These are phyloP conservation scores for Colletotrichum lindemuthianum DNA, from an alignment of 2,329 filamentous ascomycete genomes.

Conservation along the genomic window DNA sequence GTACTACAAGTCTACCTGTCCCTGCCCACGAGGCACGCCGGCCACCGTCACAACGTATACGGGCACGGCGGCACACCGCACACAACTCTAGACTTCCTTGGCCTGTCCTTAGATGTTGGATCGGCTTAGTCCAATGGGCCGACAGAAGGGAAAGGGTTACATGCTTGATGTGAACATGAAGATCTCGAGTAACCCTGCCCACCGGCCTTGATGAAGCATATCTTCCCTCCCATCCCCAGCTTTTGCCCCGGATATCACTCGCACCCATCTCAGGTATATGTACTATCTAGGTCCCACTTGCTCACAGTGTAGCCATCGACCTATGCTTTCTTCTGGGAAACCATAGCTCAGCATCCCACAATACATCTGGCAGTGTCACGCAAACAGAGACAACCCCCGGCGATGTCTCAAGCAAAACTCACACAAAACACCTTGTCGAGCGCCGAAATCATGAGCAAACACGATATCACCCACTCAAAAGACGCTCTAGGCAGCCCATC, in stretches of 20 bases:
- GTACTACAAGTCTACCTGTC: background rate
- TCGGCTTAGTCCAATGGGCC: conserved; percentile 20
- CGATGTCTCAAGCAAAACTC: background rate
- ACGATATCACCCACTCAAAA: conserved; percentile 49
- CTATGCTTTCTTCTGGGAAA: no score
- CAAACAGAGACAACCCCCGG: background rate
- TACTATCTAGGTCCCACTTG: conserved; percentile 29
- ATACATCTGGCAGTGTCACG: background rate
- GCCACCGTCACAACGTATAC: conserved; percentile 9
- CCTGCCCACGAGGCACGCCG: background rate
- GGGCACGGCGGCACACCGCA: conserved; percentile 9
- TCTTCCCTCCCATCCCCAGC: conserved; percentile 21
- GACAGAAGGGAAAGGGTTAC: conserved; percentile 23
- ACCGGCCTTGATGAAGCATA: conserved; percentile 21
- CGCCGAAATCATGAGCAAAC: conserved; percentile 49
- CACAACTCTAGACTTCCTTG: conserved; percentile 24
- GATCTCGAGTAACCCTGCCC: conserved; percentile 29
- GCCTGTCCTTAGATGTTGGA: conserved; percentile 18
- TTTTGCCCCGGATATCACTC: conserved; percentile 32
- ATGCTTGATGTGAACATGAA: conserved; percentile 24
- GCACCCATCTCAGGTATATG: conserved; percentile 30
- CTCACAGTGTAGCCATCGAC: background rate
- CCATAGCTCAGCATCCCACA: no score
- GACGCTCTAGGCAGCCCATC: conserved; percentile 37
- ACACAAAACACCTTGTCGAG: conserved; percentile 12